These are phyloP conservation scores for Xylaria sp. DNA, from an alignment of 2,329 filamentous ascomycete genomes.

Conservation along the genomic window DNA sequence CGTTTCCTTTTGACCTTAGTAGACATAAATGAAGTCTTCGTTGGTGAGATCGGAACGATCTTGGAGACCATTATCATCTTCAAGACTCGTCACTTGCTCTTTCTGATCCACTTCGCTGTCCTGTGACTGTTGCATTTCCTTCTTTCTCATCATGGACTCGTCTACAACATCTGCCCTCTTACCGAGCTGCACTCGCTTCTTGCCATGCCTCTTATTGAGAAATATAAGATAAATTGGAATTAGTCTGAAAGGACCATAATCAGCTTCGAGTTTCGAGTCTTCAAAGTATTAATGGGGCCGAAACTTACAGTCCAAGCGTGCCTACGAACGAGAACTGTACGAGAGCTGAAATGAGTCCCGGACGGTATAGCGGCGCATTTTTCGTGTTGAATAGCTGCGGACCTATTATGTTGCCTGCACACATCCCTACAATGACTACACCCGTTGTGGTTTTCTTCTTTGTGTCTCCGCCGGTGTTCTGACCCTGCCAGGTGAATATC, in stretches of 20 bases:
- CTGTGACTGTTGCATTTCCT: conserved; percentile 51
- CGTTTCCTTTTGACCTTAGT: conserved; percentile 30
- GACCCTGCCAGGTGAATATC: conserved; percentile 67
- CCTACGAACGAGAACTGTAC: conserved; percentile 68
- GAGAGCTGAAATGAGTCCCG: conserved; percentile 69
- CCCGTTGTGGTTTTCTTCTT: conserved; percentile 73
- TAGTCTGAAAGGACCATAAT: conserved; percentile 35
- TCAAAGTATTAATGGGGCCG: conserved; percentile 41
- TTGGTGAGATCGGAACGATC: conserved; percentile 75
- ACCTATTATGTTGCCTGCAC: conserved; percentile 72
- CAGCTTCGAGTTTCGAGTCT: conserved; percentile 13
- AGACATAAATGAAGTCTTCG: conserved; percentile 71
- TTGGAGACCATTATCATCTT: conserved; percentile 62
- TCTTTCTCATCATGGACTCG: conserved; percentile 49
- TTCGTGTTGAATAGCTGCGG: conserved; percentile 70
- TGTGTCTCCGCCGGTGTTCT: conserved; percentile 73
- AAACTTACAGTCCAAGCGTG: conserved; percentile 53
- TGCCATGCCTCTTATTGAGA: conserved; percentile 62
- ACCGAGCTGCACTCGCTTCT: conserved; percentile 58
- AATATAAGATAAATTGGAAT: conserved; percentile 55
- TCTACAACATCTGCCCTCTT: conserved; percentile 64
- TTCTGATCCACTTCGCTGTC: conserved; percentile 48
- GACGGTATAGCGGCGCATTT: conserved; percentile 67
- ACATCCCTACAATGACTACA: conserved; percentile 70
- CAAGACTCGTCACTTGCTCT: conserved; percentile 47